A percentile compares a stretch with the other conserved stretches of the same genome.
Evolutionary conservation across 768 basidiomycete genomes (phyloP).

Genomic region (Lactifluus rugatus): DNA sequence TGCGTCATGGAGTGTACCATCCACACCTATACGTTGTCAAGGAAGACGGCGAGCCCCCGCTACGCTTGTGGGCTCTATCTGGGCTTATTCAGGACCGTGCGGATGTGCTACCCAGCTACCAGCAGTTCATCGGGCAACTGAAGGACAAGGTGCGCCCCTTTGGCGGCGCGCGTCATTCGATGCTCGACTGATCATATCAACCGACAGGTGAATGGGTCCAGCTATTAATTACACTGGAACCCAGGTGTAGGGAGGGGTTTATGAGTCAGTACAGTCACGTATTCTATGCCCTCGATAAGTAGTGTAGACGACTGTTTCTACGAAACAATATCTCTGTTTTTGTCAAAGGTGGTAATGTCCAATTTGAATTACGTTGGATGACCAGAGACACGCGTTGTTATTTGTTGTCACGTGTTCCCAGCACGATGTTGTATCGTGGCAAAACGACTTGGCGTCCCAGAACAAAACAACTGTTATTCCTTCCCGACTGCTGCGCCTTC

Average conservation of each 20-base stretch:
- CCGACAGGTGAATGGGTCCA: constrained; percentile 21
- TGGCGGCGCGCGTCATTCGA: background rate
- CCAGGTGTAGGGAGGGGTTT: background rate
- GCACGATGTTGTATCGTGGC: background rate
- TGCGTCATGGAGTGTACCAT: constrained; percentile 86
- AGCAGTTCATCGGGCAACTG: constrained; percentile 82
- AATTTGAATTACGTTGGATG: background rate
- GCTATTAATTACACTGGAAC: constrained; percentile 12
- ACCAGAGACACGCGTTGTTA: background rate
- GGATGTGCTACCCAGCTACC: constrained; percentile 91
- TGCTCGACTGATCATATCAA: constrained; percentile 5
- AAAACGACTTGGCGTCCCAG: background rate
- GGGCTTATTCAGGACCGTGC: constrained; percentile 92
- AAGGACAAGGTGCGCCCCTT: constrained; percentile 67
- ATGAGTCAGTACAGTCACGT: background rate
- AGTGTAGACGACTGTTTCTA: constrained; percentile 5
- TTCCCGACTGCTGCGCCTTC: background rate
- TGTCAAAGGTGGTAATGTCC: background rate
- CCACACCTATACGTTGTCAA: constrained; percentile 95
- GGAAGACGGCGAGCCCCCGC: constrained; percentile 92
- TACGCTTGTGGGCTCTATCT: constrained; percentile 92
- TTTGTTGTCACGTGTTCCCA: background rate
- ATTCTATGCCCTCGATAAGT: constrained; percentile 12
- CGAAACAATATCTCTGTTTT: background rate
- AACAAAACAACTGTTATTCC: background rate